phyloP scores from a whole-genome alignment of 345 rosid genomes.

The Arabidopsis thaliana region TAIR10.1 NC_003076.8:21974501-21975000 shows the following conservation, averaged over 20 bases:
- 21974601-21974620: neutral
- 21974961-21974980: neutral
- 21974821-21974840: neutral
- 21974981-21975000: neutral
- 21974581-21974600: neutral
- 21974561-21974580: neutral
- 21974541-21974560: neutral
- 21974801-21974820: neutral
- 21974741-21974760: neutral
- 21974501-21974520: neutral
- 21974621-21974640: conserved; percentile 6
- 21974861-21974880: neutral
- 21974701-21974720: conserved; percentile 10
- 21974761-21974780: too few species aligned
- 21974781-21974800: too few species aligned
- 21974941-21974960: conserved; percentile 14
- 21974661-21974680: conserved; percentile 7
- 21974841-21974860: too few species aligned
- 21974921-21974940: neutral
- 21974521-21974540: neutral
- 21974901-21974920: neutral
- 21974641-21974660: conserved; percentile 6
- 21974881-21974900: neutral
- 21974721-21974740: neutral
- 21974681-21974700: conserved; percentile 6